Evolutionary conservation across 192 early-diverging fungal genomes (phyloP).

Genomic region (Gonapodya prolifera): DNA sequence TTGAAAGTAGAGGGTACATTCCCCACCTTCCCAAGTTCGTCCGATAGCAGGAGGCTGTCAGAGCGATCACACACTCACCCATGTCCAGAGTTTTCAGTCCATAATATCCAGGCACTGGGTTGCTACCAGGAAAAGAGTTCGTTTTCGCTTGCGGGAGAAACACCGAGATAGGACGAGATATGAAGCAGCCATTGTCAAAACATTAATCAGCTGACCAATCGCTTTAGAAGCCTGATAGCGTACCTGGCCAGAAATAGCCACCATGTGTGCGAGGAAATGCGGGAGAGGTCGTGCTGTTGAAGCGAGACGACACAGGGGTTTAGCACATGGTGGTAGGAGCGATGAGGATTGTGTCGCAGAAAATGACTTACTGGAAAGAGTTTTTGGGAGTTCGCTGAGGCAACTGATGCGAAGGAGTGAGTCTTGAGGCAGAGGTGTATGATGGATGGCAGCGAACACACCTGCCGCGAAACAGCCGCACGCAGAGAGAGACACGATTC

Average conservation of each 20-base stretch:
- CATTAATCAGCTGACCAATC: no score
- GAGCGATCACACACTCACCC: background rate
- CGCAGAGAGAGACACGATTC: no score
- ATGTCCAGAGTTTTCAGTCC: background rate
- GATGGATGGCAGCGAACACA: no score
- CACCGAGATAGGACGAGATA: background rate
- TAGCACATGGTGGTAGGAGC: background rate
- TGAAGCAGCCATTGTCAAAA: background rate
- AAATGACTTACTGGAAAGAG: no score
- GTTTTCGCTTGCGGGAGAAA: background rate
- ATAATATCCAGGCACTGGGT: background rate
- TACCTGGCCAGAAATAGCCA: background rate
- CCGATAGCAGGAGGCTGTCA: no score
- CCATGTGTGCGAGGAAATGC: background rate
- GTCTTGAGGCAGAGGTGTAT: no score
- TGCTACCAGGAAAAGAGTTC: background rate
- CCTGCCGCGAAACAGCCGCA: no score
- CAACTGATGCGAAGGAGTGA: no score
- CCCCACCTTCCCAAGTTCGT: no score
- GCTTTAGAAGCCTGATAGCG: background rate
- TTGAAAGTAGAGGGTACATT: no score
- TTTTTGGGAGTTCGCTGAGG: no score
- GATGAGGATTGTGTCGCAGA: background rate
- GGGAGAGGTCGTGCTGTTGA: background rate
- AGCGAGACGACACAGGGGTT: no score